These are phyloP conservation scores for Cyclocybe aegerita DNA, from an alignment of 768 basidiomycete species.

Conservation along the genomic window DNA sequence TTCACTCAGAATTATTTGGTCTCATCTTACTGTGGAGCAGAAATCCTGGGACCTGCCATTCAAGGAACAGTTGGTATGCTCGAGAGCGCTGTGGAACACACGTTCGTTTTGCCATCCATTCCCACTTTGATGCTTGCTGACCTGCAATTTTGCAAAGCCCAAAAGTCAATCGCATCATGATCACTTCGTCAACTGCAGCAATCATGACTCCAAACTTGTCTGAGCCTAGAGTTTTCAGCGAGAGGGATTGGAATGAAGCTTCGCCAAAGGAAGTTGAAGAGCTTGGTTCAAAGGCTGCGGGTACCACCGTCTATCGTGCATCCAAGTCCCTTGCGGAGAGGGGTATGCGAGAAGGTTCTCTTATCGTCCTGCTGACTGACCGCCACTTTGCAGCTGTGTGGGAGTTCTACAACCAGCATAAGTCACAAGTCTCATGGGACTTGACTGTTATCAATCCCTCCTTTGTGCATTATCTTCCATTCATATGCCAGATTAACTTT, in stretches of 20 bases:
- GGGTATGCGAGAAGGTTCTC: slow-evolving; percentile 25
- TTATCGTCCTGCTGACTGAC: no score
- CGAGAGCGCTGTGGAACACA: slow-evolving; percentile 51
- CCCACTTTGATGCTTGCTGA: neutral
- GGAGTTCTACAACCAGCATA: slow-evolving; percentile 7
- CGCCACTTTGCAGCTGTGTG: slow-evolving; percentile 4
- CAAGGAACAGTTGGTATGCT: slow-evolving; percentile 66
- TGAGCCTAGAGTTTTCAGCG: slow-evolving; percentile 31
- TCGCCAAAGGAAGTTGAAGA: slow-evolving; percentile 41
- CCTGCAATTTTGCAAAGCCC: slow-evolving; percentile 20
- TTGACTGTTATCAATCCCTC: slow-evolving; percentile 5
- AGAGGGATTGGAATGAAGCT: slow-evolving; percentile 60
- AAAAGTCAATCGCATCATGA: slow-evolving; percentile 60
- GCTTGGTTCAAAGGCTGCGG: slow-evolving; percentile 41
- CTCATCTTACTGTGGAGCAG: neutral
- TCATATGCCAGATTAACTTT: neutral
- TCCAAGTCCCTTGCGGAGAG: slow-evolving; percentile 65
- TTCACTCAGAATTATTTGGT: neutral
- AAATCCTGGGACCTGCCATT: slow-evolving; percentile 50
- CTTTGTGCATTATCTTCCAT: neutral
- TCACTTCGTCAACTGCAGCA: slow-evolving; percentile 60
- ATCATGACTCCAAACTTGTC: slow-evolving; percentile 26
- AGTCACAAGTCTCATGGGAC: slow-evolving; percentile 5
- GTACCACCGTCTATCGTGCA: slow-evolving; percentile 46
- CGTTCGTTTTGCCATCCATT: slow-evolving; percentile 25